Evolutionary conservation across 345 rosid species (phyloP).

Genomic region (Luvunga scandens): DNA sequence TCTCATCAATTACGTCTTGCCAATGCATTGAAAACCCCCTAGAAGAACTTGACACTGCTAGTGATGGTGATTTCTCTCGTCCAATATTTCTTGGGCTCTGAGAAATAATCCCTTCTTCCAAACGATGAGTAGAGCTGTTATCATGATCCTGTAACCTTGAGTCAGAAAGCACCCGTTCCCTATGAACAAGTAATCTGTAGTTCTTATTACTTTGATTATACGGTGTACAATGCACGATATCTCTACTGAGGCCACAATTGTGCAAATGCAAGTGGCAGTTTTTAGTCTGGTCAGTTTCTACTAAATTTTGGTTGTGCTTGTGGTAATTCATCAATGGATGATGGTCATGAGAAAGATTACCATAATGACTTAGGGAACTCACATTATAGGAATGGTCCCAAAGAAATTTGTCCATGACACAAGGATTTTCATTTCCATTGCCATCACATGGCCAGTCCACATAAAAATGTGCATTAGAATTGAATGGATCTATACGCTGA

Average conservation of each 20-base stretch:
- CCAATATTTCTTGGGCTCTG: constrained; percentile 26
- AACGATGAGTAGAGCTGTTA: constrained; percentile 16
- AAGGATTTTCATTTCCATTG: constrained; percentile 22
- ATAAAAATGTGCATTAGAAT: constrained; percentile 16
- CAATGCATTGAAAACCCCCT: constrained; percentile 25
- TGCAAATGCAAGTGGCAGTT: constrained; percentile 37
- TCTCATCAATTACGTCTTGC: constrained; percentile 33
- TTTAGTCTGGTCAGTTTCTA: constrained; percentile 27
- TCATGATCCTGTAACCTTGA: constrained; percentile 45
- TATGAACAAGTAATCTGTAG: constrained; percentile 29
- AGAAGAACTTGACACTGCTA: constrained; percentile 34
- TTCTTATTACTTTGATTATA: constrained; percentile 26
- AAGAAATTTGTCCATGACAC: constrained; percentile 20
- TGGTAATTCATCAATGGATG: constrained; percentile 29
- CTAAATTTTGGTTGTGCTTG: constrained; percentile 32
- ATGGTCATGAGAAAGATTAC: constrained; percentile 32
- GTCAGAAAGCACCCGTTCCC: constrained; percentile 58
- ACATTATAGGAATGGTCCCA: constrained; percentile 30
- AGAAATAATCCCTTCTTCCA: constrained; percentile 29
- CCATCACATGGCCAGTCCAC: constrained; percentile 21
- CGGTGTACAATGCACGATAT: constrained; percentile 24
- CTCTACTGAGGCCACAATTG: constrained; percentile 44
- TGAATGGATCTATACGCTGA: constrained; percentile 31
- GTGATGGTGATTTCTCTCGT: constrained; percentile 41
- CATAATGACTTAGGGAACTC: constrained; percentile 32